Evolutionary conservation across 108 stramenopile species (phyloP).

Genomic region (Cyclotella kingstonii): DNA sequence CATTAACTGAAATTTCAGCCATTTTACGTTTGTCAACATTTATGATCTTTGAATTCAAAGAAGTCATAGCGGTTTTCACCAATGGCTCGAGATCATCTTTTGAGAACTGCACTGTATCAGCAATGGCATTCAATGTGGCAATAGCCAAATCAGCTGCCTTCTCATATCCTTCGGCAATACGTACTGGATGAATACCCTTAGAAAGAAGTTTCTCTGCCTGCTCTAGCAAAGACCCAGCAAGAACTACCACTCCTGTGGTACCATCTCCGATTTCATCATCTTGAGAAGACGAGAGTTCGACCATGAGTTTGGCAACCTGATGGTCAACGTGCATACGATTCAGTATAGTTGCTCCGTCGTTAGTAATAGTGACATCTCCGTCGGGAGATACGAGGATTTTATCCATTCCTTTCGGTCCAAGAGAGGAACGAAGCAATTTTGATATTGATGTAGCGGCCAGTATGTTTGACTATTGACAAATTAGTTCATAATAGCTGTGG

Average conservation of each 20-base stretch:
- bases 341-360: conserved; percentile 99
- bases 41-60: conserved; percentile 95
- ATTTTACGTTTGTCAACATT: conserved; percentile 94
- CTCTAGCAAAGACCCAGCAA: conserved; percentile 96
- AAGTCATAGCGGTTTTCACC: conserved; percentile 95
- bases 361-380: conserved; percentile 99
- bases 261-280: conserved; percentile 99
- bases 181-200: conserved; percentile 95
- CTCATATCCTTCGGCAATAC: conserved; percentile 97
- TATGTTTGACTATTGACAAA: conserved; percentile 85
- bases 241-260: conserved; percentile 98
- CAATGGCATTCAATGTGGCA: conserved; percentile 78
- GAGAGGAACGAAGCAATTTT: conserved; percentile 90
- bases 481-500: background rate
- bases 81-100: conserved; percentile 87
- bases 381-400: conserved; percentile 98
- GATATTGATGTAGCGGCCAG: conserved; percentile 95
- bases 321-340: conserved; percentile 94
- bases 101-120: conserved; percentile 86
- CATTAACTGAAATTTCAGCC: conserved; percentile 95
- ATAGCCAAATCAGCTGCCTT: conserved; percentile 92
- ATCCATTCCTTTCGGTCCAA: conserved; percentile 99
- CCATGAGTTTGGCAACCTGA: conserved; percentile 95
- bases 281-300: conserved; percentile 93
- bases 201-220: conserved; percentile 94